Base-by-base conservation (phyloP, 2,329 filamentous ascomycete species). In the Ceratocystis smalleyi region DNA sequence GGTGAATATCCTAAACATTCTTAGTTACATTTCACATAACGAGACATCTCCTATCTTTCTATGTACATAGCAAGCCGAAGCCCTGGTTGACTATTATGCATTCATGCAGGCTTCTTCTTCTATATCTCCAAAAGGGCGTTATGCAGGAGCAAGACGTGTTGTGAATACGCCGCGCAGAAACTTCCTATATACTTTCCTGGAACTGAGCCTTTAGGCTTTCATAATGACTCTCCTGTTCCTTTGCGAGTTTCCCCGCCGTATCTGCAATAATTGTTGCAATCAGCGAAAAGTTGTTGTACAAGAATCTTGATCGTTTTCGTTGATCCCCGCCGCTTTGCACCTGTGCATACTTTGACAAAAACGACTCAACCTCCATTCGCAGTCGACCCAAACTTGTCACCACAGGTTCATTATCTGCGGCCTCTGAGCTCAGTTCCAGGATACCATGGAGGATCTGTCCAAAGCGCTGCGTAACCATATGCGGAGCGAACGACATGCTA, bases 261-360 rank as follows among this genome's bases (percentile, higher is more conserved):
- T 92, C 87, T 71, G 87, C 84, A 68, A 99, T 88, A 67, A 99
- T 96, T 10, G 94, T 96, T 70, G 90, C 79, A n/a, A 99, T 83
- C 68, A 99, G 78, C 63, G 89, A 95, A 74, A 95, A 97, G 73
- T 99, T 99, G 73, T 97, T 99, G 72, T 88, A 94, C 70, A 99
- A 74, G 72, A 97, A 97, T 55, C 94, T 80, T 69, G 92, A 87
- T 69, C 87, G 81, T 76, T 95, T 95, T 71, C 89, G 83, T 68
- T 83, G 80, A 70, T 96, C 92, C 22, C 83, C 84, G 67, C 91
- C 89, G 0, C 79, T 78, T 69, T 89, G 87, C 17, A 65, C 55
- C 22, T 65, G 60, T 71, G 88, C 88, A 66, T 91, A 78, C 71
- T 88, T 90, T 5, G 83, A 82, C 67, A 99, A 74, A 69, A 96